These are phyloP conservation scores for Filobasidium uniguttulatum DNA, from an alignment of 1,284 basidiomycete species.

Conservation along the genomic window DNA sequence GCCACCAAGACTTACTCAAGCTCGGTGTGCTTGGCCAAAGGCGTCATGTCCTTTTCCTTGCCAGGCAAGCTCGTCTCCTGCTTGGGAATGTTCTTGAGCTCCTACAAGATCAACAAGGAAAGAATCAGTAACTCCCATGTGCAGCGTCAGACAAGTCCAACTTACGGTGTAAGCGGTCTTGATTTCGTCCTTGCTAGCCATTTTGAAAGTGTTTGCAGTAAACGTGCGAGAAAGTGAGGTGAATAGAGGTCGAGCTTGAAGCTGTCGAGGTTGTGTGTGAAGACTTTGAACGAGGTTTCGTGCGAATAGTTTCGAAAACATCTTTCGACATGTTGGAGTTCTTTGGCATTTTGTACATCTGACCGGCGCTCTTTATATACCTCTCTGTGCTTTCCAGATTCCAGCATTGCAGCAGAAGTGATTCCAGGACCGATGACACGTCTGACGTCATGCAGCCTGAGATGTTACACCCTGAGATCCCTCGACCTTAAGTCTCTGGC, in stretches of 20 bases:
- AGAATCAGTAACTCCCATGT: no score
- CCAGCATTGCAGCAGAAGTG: no score
- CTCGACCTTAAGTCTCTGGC: no score
- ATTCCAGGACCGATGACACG: no score
- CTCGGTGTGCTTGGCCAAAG: conserved; percentile 43
- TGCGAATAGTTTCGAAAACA: no score
- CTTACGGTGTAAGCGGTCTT: conserved; percentile 1
- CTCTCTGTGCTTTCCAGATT: no score
- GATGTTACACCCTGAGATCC: no score
- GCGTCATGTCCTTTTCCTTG: conserved; percentile 12
- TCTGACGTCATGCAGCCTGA: no score
- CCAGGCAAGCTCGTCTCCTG: conserved; percentile 15
- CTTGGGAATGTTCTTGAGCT: conserved; percentile 9
- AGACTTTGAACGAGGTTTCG: no score
- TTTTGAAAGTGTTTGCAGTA: not conserved
- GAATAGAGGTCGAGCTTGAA: not conserved
- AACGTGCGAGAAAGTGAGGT: not conserved
- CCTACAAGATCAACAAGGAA: not conserved
- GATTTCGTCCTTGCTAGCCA: not conserved
- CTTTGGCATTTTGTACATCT: no score
- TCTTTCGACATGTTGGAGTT: no score
- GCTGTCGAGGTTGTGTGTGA: not conserved
- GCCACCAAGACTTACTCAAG: conserved; percentile 36
- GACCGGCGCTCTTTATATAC: no score
- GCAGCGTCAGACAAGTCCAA: not conserved